Conservation (phyloP, 2,329 filamentous ascomycete species). For the Aspergillus piperis region DNA sequence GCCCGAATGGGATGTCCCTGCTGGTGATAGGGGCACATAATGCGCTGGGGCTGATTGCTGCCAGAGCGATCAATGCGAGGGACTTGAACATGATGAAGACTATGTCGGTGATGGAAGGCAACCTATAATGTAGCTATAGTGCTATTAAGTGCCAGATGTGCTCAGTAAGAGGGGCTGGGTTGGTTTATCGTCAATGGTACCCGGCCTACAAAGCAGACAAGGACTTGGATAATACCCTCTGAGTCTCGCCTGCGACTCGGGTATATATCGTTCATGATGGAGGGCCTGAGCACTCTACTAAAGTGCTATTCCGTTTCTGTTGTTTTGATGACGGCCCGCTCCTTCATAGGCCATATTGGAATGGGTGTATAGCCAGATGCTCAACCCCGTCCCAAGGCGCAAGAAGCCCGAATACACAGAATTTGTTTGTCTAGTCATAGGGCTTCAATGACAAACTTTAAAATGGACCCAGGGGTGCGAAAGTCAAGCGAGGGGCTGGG, state of each 20-base stretch:
- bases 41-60: neutral
- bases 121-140: neutral
- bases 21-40: neutral
- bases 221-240: neutral
- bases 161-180: neutral
- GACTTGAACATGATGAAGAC: neutral
- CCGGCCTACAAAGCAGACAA: neutral
- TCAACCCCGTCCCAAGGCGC: neutral
- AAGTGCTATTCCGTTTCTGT: neutral
- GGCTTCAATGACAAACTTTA: neutral
- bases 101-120: neutral
- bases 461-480: neutral
- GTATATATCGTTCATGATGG: neutral
- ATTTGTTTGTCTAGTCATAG: neutral
- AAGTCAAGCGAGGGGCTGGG: neutral
- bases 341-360: neutral
- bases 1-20: constrained; percentile 41
- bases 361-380: neutral
- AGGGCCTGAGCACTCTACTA: neutral
- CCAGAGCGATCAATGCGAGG: neutral
- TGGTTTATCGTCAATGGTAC: neutral
- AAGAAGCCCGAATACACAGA: neutral
- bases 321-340: neutral
- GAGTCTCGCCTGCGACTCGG: neutral
- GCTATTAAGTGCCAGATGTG: neutral